Base-by-base conservation (phyloP, 83 land plant genomes). In the Picea abies region DNA sequence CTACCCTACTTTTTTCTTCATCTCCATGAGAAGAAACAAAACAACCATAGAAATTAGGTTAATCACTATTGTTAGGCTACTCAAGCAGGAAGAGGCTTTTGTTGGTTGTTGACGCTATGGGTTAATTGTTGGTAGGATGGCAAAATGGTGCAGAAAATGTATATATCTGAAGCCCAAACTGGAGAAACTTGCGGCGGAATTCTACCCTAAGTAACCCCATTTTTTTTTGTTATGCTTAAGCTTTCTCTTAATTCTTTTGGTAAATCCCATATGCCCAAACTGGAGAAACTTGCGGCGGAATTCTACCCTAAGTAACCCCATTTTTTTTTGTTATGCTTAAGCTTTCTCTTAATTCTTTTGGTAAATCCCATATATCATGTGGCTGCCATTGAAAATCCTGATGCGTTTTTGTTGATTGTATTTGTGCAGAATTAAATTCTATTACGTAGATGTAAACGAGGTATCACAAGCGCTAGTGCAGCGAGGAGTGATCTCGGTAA, bases 81-180 rank as follows among this genome's bases (percentile, higher is more conserved):
- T 81, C 62, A 10, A 19, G 11, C 29, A 6, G 49, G 72, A 39
- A 19, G 25, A 81, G 44, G 4, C 20, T 56, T 60, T 80, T 70
- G 14, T 70, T 41, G 41, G 16, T 12, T 64, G 44, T 63, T 62
- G 26, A 83, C 63, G 41, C 56, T 22, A 23, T 4, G 5, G 12
- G 6, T 81, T 76, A 32, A 73, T 82, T 70, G 23, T 22, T 68
- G 81, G 73, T 78, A 95, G 97, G 97, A 89, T 86, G 94, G 97
- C 97, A 63, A 84, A 60, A 20, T 95, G 97, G 97, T 95, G 97
- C 89, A 85, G 97, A 64, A 95, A 95, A 87, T 95, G 96, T 52
- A 91, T 95, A 85, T 95, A 91, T 81, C 85, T 95, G 88, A 95
- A 95, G 81, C 97, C 96, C 15, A 93, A 95, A 81, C 75, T 95